These are phyloP conservation scores for Neofusicoccum parvum DNA, from an alignment of 2,329 filamentous ascomycete genomes.

Conservation along the genomic window DNA sequence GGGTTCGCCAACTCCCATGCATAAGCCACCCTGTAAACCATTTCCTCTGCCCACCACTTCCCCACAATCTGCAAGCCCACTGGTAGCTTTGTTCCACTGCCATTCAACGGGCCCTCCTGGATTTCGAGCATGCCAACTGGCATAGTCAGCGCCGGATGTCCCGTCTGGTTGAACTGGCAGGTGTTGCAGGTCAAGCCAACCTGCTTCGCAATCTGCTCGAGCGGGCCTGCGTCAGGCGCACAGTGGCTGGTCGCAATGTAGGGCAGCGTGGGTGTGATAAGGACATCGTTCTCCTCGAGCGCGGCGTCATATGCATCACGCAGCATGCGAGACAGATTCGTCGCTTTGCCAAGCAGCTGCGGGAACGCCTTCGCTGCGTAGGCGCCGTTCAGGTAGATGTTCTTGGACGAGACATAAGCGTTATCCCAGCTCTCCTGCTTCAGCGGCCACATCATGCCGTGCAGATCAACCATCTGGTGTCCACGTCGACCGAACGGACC, in stretches of 20 bases:
- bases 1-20: constrained; percentile 47
- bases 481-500: constrained; percentile 49
- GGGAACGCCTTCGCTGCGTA: constrained; percentile 52
- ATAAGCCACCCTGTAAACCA: constrained; percentile 47
- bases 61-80: constrained; percentile 61
- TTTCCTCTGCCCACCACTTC: constrained; percentile 54
- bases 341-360: constrained; percentile 50
- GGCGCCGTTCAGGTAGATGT: constrained; percentile 56
- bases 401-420: constrained; percentile 57
- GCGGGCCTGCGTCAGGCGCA: constrained; percentile 40
- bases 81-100: constrained; percentile 41
- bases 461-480: constrained; percentile 54
- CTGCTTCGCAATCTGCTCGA: constrained; percentile 52
- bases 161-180: constrained; percentile 59
- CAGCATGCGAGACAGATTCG: constrained; percentile 52
- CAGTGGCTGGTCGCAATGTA: constrained; percentile 51
- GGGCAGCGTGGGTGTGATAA: constrained; percentile 55
- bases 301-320: constrained; percentile 50
- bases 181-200: constrained; percentile 61
- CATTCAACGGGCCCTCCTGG: constrained; percentile 25
- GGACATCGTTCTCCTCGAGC: constrained; percentile 46
- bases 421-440: constrained; percentile 53
- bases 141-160: constrained; percentile 58
- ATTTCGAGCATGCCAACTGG: constrained; percentile 53
- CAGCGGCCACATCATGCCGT: constrained; percentile 51